Conservation (phyloP, 768 basidiomycete genomes). For the Psilocybe subaeruginosa region DNA sequence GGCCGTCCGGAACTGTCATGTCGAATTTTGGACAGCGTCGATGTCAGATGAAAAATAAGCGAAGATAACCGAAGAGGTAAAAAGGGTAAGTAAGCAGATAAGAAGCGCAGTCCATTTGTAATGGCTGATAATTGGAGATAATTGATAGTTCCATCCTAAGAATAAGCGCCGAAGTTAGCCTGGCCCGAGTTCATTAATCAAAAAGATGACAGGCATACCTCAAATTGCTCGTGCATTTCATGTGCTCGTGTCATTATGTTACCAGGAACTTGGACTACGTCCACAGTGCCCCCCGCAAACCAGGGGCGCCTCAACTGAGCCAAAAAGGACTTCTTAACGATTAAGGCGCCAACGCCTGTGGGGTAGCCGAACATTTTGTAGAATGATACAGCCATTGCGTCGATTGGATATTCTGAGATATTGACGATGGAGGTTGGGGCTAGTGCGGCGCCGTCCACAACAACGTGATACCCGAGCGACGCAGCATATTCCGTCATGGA, state of each 20-base stretch:
- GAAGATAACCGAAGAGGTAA: slow-evolving; percentile 75
- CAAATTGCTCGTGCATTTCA: slow-evolving; percentile 73
- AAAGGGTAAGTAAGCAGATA: slow-evolving; percentile 79
- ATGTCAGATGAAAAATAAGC: slow-evolving; percentile 63
- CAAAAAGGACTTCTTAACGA: slow-evolving; percentile 74
- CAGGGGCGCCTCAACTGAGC: slow-evolving; percentile 67
- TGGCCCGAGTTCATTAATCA: slow-evolving; percentile 6
- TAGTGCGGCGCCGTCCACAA: slow-evolving; percentile 84
- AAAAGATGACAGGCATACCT: slow-evolving; percentile 46
- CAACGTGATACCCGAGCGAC: slow-evolving; percentile 69
- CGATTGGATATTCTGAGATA: slow-evolving; percentile 66
- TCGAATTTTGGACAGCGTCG: slow-evolving; percentile 56
- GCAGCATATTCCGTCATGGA: slow-evolving; percentile 66
- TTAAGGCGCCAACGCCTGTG: slow-evolving; percentile 79
- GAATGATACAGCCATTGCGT: slow-evolving; percentile 83
- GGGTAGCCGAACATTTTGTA: slow-evolving; percentile 94
- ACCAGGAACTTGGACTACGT: slow-evolving; percentile 84
- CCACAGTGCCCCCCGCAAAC: slow-evolving; percentile 85
- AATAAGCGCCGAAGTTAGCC: neutral
- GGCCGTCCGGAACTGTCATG: slow-evolving; percentile 63
- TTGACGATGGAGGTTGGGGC: slow-evolving; percentile 74
- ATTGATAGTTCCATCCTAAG: slow-evolving; percentile 84
- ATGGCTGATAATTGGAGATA: slow-evolving; percentile 79
- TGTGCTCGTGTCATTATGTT: slow-evolving; percentile 61
- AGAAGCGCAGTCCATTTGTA: slow-evolving; percentile 75